Evolutionary conservation across 208 protist genomes (phyloP).

Genomic region (Strigomonas culicis): DNA sequence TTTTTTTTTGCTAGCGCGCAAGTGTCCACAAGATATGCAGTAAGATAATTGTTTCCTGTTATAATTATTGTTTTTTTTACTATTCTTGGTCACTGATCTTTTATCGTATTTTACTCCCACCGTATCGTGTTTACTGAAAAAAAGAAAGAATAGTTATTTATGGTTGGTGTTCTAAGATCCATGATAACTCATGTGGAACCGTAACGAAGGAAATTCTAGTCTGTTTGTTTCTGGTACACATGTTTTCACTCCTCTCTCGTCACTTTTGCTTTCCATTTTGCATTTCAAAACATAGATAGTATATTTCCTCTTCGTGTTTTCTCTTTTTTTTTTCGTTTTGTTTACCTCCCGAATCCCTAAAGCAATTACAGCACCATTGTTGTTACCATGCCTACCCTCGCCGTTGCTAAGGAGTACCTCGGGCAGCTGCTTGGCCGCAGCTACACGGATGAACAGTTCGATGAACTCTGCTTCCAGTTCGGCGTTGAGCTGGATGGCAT

Average conservation of each 20-base stretch:
- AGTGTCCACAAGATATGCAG: too few species aligned
- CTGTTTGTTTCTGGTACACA: neutral
- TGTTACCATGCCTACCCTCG: slow-evolving; percentile 81
- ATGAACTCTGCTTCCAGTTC: slow-evolving; percentile 97
- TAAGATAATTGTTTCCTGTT: too few species aligned
- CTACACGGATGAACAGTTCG: slow-evolving; percentile 94
- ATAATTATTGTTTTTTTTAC: too few species aligned
- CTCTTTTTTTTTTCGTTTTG: slow-evolving; percentile 8
- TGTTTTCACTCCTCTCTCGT: neutral
- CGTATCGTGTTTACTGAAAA: neutral
- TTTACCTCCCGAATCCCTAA: neutral
- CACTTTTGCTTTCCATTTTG: neutral
- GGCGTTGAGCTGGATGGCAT: slow-evolving; percentile 99
- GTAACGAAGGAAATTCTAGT: neutral
- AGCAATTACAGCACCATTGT: neutral
- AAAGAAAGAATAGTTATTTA: neutral
- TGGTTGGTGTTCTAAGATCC: neutral
- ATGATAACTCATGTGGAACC: too few species aligned
- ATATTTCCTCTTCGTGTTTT: neutral
- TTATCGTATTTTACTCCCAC: neutral
- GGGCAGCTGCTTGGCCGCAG: slow-evolving; percentile 67
- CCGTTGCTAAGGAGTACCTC: slow-evolving; percentile 72
- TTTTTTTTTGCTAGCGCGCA: too few species aligned
- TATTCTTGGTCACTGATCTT: too few species aligned
- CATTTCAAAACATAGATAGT: neutral